Evolutionary conservation across 2,329 filamentous ascomycete species (phyloP).

Genomic region (Xylaria sp.): DNA sequence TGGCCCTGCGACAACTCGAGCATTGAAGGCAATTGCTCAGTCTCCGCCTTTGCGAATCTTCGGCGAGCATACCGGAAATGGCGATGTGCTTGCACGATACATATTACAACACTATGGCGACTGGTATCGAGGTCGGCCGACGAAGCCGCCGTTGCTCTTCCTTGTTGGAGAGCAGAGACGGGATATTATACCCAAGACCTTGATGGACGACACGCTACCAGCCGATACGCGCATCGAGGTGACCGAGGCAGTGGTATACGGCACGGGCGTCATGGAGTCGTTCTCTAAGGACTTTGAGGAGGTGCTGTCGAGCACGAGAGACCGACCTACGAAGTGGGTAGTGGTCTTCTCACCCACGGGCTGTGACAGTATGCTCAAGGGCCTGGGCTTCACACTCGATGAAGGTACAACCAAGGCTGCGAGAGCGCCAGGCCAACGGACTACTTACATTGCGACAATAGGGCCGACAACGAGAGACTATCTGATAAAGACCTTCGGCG

Average conservation of each 20-base stretch:
- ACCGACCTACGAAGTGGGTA: conserved; percentile 69
- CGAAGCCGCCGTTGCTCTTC: conserved; percentile 78
- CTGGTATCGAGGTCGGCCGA: conserved; percentile 57
- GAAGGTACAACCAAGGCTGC: conserved; percentile 56
- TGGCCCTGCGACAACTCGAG: conserved; percentile 82
- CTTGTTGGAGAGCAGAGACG: conserved; percentile 89
- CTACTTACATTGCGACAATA: conserved; percentile 82
- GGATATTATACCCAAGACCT: conserved; percentile 86
- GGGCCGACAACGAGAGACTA: conserved; percentile 90
- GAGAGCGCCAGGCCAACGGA: conserved; percentile 48
- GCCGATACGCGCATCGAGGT: conserved; percentile 69
- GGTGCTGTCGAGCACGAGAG: conserved; percentile 60
- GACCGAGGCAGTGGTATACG: conserved; percentile 85
- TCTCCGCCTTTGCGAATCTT: conserved; percentile 70
- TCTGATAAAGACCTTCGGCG: conserved; percentile 71
- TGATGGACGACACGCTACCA: conserved; percentile 69
- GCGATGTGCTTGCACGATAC: conserved; percentile 79
- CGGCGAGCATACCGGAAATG: conserved; percentile 86
- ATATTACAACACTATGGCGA: conserved; percentile 81
- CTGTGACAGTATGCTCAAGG: conserved; percentile 69
- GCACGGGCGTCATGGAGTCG: conserved; percentile 82
- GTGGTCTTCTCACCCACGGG: conserved; percentile 79
- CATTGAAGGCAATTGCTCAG: conserved; percentile 69
- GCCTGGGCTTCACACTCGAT: conserved; percentile 62
- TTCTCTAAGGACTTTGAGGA: conserved; percentile 76